phyloP scores from a whole-genome alignment of 768 basidiomycete species.

The Wakefieldia striispora region DNA sequence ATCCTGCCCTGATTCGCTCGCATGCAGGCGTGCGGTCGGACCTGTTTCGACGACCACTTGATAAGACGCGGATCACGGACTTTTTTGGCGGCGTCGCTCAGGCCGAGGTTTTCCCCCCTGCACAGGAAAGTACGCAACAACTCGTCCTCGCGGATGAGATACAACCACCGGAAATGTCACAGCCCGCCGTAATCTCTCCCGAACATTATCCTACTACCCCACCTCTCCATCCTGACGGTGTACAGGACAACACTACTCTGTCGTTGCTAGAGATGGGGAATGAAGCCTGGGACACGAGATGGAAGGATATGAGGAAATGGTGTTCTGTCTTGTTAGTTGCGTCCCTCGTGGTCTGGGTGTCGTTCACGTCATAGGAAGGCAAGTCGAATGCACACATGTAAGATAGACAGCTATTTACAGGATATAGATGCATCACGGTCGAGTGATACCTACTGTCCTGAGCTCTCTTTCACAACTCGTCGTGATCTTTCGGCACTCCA shows the following conservation, averaged over 20 bases:
- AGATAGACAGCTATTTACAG: neutral
- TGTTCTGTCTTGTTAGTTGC: conserved; percentile 24
- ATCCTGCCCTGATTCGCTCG: conserved; percentile 72
- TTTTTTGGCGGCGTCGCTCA: conserved; percentile 89
- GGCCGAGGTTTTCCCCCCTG: conserved; percentile 57
- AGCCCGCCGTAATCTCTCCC: neutral
- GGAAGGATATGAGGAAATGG: conserved; percentile 32
- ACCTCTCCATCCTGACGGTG: neutral
- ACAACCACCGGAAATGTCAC: neutral
- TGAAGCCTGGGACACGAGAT: conserved; percentile 13
- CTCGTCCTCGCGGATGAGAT: neutral
- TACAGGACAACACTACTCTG: neutral
- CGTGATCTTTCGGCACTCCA: conserved; percentile 18
- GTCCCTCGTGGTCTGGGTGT: conserved; percentile 29
- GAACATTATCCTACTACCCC: neutral
- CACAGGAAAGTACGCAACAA: conserved; percentile 1
- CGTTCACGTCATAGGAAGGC: conserved; percentile 20
- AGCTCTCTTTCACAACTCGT: neutral
- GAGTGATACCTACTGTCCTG: neutral
- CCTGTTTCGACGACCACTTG: conserved; percentile 69
- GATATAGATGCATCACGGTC: neutral
- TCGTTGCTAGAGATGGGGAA: neutral
- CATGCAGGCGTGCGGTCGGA: conserved; percentile 88
- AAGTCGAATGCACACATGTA: neutral
- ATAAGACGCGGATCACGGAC: conserved; percentile 67